These are phyloP conservation scores for Cladobotryum protrusum DNA, from an alignment of 2,329 filamentous ascomycete genomes.

Conservation along the genomic window DNA sequence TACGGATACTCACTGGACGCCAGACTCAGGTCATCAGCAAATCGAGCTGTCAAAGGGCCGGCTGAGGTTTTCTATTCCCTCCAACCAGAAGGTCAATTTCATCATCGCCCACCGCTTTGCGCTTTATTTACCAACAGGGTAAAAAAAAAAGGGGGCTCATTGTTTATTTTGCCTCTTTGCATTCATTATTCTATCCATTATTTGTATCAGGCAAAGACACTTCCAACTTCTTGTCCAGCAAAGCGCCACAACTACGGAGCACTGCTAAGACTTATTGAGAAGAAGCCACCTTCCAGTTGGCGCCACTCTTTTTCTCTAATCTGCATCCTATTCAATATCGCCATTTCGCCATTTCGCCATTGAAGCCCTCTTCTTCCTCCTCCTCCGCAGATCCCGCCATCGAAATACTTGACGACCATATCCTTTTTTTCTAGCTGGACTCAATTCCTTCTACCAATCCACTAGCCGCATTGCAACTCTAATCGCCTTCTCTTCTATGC, in stretches of 20 bases:
- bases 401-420: too few relatives aligned
- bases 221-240: not conserved
- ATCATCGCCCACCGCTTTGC: not conserved
- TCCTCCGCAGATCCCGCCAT: too few relatives aligned
- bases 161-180: not conserved
- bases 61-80: not conserved
- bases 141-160: not conserved
- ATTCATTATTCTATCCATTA: not conserved
- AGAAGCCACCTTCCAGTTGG: slow-evolving; percentile 9
- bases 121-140: not conserved
- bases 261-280: not conserved
- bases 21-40: not conserved
- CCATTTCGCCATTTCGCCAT: not conserved
- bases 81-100: not conserved
- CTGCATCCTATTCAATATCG: too few relatives aligned
- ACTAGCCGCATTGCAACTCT: not conserved
- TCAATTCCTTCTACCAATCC: not conserved
- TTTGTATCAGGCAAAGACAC: not conserved
- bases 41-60: not conserved
- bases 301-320: too few relatives aligned
- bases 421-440: not conserved
- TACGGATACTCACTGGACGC: not conserved
- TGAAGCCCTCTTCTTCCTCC: too few relatives aligned
- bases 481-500: slow-evolving; percentile 22
- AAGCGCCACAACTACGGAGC: not conserved